A percentile compares a stretch with the other conserved stretches of the same genome.
These are phyloP conservation scores for Liquidambar formosana DNA, from an alignment of 164 flowering plant species.

Conservation along the genomic window DNA sequence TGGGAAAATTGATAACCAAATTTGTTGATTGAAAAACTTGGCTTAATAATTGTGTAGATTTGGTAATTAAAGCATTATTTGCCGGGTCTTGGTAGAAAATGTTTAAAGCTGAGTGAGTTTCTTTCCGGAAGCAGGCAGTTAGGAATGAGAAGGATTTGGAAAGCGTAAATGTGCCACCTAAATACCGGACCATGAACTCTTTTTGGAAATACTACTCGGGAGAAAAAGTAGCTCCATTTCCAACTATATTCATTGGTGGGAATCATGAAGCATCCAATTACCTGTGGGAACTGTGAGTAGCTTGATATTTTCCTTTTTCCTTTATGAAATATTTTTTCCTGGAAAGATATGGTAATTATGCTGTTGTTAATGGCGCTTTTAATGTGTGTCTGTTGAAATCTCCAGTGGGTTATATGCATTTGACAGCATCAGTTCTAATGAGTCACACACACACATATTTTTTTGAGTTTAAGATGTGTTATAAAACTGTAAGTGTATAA, in stretches of 20 bases:
- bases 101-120: background rate
- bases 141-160: conserved; percentile 81
- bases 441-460: background rate
- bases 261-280: conserved; percentile 98
- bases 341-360: too few relatives aligned
- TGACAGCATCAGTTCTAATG: background rate
- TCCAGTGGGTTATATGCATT: background rate
- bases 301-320: background rate
- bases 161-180: conserved; percentile 65
- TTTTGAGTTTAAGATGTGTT: background rate
- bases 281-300: conserved; percentile 94
- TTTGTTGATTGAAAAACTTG: too few relatives aligned
- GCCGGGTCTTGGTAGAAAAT: too few relatives aligned
- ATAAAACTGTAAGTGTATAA: background rate
- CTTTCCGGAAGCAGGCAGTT: conserved; percentile 58
- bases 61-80: too few relatives aligned
- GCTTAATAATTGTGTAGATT: too few relatives aligned
- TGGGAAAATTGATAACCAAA: too few relatives aligned
- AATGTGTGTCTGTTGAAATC: background rate
- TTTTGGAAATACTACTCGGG: conserved; percentile 99
- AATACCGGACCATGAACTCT: conserved; percentile 73
- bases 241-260: conserved; percentile 94
- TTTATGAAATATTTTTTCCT: too few relatives aligned
- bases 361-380: too few relatives aligned
- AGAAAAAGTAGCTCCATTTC: conserved; percentile 78